Percentiles rank a stretch among this genome's conserved stretches.
Evolutionary conservation across 208 protist species (phyloP).

Genomic region (Crithidia bombi): DNA sequence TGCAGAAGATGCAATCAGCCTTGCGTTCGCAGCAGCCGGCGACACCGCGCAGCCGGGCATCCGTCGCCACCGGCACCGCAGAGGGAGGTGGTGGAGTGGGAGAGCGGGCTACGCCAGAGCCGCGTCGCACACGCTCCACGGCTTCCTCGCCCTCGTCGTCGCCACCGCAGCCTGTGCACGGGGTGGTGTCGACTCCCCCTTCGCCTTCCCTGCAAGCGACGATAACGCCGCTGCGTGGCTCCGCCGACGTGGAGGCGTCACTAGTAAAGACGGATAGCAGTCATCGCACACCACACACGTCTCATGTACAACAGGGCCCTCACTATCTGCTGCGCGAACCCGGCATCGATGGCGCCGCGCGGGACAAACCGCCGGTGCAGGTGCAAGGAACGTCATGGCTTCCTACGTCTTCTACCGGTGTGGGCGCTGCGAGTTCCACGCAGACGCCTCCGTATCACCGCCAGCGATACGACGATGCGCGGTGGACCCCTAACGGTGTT

Average conservation of each 20-base stretch:
- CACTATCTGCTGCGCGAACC: not conserved
- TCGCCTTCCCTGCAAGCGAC: not conserved
- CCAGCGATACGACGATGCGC: not conserved
- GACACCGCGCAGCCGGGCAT: conserved; percentile 28
- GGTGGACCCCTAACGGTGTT: not conserved
- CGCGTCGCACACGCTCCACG: not conserved
- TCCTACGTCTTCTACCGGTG: not conserved
- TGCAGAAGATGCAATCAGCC: conserved; percentile 33
- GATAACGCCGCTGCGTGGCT: not conserved
- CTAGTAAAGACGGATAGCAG: not conserved
- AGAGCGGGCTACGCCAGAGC: not conserved
- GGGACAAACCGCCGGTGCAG: conserved; percentile 1
- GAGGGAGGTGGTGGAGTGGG: not conserved
- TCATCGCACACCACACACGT: conserved; percentile 1
- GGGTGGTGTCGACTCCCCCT: not conserved
- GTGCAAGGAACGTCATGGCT: conserved; percentile 8
- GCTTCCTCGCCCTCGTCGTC: not conserved
- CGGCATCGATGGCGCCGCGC: not conserved
- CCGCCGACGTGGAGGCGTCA: not conserved
- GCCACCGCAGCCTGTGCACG: not conserved
- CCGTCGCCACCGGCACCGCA: not conserved
- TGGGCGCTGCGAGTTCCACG: not conserved
- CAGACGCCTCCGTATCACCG: conserved; percentile 1
- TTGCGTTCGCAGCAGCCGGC: conserved; percentile 29
- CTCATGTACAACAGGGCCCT: not conserved